Evolutionary conservation across 1,284 basidiomycete genomes (phyloP).

Genomic region (Schizophyllum amplum): DNA sequence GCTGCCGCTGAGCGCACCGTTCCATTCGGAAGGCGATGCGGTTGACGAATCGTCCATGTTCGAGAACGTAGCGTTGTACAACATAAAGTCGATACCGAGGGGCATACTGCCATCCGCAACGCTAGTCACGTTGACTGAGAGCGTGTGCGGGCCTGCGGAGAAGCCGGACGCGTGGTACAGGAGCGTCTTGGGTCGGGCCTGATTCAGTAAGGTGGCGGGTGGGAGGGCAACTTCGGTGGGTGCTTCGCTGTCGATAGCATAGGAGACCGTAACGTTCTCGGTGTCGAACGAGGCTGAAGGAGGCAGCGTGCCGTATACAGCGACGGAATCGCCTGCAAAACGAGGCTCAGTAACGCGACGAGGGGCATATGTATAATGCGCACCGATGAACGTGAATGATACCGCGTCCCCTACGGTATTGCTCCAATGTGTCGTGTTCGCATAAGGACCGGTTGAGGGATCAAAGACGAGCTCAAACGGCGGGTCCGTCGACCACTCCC

Average conservation of each 20-base stretch:
- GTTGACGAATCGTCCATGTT: too few species aligned
- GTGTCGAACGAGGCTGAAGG: conserved; percentile 14
- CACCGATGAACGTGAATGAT: conserved; percentile 20
- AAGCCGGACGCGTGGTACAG: conserved; percentile 24
- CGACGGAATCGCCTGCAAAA: conserved; percentile 16
- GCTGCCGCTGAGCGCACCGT: too few species aligned
- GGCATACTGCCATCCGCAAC: conserved; percentile 14
- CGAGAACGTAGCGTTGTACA: conserved; percentile 19
- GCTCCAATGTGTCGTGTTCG: conserved; percentile 27
- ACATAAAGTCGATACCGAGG: conserved; percentile 30
- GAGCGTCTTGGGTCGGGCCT: conserved; percentile 24
- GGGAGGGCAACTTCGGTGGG: conserved; percentile 11
- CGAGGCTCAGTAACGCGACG: too few species aligned
- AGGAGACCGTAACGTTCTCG: conserved; percentile 25
- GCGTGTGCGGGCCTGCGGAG: conserved; percentile 23
- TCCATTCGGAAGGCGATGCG: too few species aligned
- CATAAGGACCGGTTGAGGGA: conserved; percentile 21
- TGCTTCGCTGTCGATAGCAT: conserved; percentile 23
- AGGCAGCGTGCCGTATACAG: conserved; percentile 26
- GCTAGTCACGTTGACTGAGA: conserved; percentile 27
- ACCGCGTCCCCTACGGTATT: conserved; percentile 26
- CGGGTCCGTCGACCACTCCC: conserved; percentile 22
- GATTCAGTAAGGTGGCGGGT: not conserved
- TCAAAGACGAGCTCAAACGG: conserved; percentile 16
- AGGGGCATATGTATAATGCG: too few species aligned